A percentile compares a stretch with the other conserved stretches of the same genome.
Evolutionary conservation across 2,329 filamentous ascomycete genomes (phyloP).

Genomic region (Apiospora kogelbergensis): DNA sequence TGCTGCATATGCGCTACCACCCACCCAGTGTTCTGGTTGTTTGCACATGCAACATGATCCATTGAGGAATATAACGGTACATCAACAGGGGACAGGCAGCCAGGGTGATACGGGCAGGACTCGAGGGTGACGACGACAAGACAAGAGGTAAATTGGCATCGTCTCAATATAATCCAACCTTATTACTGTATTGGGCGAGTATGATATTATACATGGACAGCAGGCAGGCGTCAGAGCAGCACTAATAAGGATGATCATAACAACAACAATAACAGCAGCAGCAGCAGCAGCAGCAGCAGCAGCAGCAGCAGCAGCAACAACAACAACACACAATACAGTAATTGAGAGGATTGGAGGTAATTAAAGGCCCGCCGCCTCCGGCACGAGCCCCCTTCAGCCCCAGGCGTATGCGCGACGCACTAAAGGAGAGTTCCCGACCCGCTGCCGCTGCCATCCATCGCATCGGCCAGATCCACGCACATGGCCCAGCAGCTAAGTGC

Average conservation of each 20-base stretch:
- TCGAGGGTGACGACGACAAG: background rate
- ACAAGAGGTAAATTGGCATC: background rate
- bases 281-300: background rate
- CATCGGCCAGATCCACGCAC: slow-evolving; percentile 2
- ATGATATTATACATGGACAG: background rate
- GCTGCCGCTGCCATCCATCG: slow-evolving; percentile 4
- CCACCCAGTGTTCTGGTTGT: background rate
- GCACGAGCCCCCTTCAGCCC: background rate
- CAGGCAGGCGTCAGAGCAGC: background rate
- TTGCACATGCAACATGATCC: background rate
- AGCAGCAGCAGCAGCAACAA: background rate
- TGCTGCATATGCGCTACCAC: slow-evolving; percentile 7
- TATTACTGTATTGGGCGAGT: background rate
- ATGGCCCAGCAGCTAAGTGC: background rate
- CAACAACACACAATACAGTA: background rate
- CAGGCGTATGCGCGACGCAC: background rate
- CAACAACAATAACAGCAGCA: background rate
- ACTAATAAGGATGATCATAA: background rate
- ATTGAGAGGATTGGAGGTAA: background rate
- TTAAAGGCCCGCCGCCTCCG: background rate
- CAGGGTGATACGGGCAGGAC: background rate
- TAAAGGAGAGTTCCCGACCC: background rate
- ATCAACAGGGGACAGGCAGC: no score
- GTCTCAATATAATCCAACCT: background rate
- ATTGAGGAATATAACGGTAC: background rate